Base-by-base conservation (phyloP, 1,139 yeast species). In the Protomyces gravidus region DNA sequence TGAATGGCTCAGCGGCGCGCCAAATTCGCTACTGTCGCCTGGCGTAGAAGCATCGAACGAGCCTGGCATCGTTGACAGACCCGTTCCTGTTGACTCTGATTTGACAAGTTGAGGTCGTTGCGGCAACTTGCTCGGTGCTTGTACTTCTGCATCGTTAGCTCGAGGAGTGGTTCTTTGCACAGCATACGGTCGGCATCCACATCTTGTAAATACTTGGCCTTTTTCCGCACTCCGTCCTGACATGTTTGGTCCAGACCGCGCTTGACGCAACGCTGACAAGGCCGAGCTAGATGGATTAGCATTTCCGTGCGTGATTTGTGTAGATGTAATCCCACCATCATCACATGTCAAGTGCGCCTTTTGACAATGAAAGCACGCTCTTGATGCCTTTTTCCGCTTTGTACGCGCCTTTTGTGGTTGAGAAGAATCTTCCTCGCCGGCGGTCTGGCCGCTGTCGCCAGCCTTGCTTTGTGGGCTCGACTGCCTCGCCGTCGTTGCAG, bases 291-390 rank as follows among this genome's bases (percentile, higher is more conserved):
- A 9, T 13, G 26, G 21, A 58, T n/a, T 39, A 19, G 47, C 25
- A n/a, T 19, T 13, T 19, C 3, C 5, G 13, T 5, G 11, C n/a
- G 21, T 23, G 25, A n/a, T 5, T 15, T 15, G 15, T 55, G 30
- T 7, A 19, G 33, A 45, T n/a, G 25, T 39, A n/a, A n/a, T n/a
- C n/a, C 13, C 46, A 62, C 72, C 72, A 15, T 83, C 79, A 67
- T 89, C 96, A 71, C 97, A 90, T 0, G 96, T 86, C 77, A 89
- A 82, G 71, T 90, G 97, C 1, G 95, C 87, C 67, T 81, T 82
- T 63, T 89, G 89, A 69, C 97, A 90, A 72, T 89, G 94, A 56
- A 82, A 81, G 67, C 97, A 90, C n/a, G 97, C 97, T 62, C 95
- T 77, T 9, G 84, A 77, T 0, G 92, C 88, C 71, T 89, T 89